Evolutionary conservation across 1,284 basidiomycete genomes (phyloP).

Genomic region (Leccinum glutinopallens): DNA sequence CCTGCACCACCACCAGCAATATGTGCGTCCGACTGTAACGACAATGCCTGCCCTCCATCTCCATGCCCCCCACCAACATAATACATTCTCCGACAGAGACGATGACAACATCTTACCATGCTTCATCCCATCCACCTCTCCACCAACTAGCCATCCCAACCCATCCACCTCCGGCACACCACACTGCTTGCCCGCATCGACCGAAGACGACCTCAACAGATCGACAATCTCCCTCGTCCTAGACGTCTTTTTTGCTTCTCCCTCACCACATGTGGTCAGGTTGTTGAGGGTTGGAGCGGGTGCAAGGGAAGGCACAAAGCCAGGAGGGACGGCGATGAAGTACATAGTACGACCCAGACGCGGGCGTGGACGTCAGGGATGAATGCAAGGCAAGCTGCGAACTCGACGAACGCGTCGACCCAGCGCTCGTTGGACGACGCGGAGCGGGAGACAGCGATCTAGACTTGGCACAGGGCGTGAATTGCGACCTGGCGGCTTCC

Average conservation of each 20-base stretch:
- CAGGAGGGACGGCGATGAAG: not conserved
- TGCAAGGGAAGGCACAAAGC: not conserved
- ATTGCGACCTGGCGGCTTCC: not conserved
- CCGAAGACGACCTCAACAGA: slow-evolving; percentile 27
- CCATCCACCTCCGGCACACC: slow-evolving; percentile 9
- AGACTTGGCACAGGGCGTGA: slow-evolving; percentile 11
- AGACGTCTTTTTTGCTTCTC: slow-evolving; percentile 31
- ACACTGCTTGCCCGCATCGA: slow-evolving; percentile 23
- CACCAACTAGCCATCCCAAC: slow-evolving; percentile 22
- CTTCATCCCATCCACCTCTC: slow-evolving; percentile 15
- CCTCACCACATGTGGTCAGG: slow-evolving; percentile 17
- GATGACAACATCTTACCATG: not conserved
- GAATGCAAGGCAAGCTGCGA: slow-evolving; percentile 14
- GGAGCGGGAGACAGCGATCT: slow-evolving; percentile 25
- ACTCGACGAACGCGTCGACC: slow-evolving; percentile 15
- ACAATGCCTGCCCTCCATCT: not conserved
- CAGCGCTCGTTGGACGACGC: slow-evolving; percentile 3
- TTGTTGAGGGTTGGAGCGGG: slow-evolving; percentile 1
- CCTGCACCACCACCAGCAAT: slow-evolving; percentile 1
- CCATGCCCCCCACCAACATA: not conserved
- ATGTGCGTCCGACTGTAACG: not conserved
- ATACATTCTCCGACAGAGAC: too few species aligned
- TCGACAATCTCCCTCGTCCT: slow-evolving; percentile 35
- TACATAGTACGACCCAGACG: slow-evolving; percentile 14
- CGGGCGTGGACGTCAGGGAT: slow-evolving; percentile 13